Evolutionary conservation across 2,329 filamentous ascomycete species (phyloP).

Genomic region (Ascochyta koolunga): DNA sequence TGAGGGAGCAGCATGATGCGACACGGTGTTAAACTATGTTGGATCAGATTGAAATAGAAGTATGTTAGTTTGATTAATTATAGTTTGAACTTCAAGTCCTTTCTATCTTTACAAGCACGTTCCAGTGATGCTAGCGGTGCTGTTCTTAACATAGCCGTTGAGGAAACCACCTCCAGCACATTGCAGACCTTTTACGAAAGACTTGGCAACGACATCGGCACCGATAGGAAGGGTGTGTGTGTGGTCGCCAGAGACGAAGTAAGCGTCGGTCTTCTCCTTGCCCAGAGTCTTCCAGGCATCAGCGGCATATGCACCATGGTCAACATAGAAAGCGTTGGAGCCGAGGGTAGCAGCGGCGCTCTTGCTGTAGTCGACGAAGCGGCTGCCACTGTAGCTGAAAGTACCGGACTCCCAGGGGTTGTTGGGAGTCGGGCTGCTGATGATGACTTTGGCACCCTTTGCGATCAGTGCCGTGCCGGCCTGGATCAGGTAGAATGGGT

Average conservation of each 20-base stretch:
- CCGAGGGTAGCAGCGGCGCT: constrained; percentile 55
- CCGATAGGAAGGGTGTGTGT: constrained; percentile 65
- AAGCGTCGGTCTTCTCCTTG: constrained; percentile 55
- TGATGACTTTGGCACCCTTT: constrained; percentile 65
- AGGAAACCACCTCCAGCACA: constrained; percentile 56
- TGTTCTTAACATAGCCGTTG: constrained; percentile 46
- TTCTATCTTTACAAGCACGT: constrained; percentile 29
- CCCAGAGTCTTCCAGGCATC: constrained; percentile 61
- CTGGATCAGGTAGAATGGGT: constrained; percentile 64
- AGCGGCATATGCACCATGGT: constrained; percentile 65
- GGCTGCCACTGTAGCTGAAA: constrained; percentile 55
- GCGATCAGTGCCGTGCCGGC: constrained; percentile 60
- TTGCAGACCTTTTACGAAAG: constrained; percentile 64
- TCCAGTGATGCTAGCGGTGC: constrained; percentile 38
- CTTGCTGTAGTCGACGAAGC: constrained; percentile 63
- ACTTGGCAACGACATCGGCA: constrained; percentile 62
- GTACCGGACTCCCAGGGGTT: constrained; percentile 66
- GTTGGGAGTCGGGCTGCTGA: constrained; percentile 65
- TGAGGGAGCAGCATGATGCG: no score
- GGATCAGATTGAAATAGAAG: no score
- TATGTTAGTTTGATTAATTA: no score
- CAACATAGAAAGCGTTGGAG: constrained; percentile 57
- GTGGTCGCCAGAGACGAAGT: constrained; percentile 64
- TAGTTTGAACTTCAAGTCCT: not conserved
- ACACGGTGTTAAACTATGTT: no score